Evolutionary conservation across 1,284 basidiomycete genomes (phyloP), one percentile per base, ranked within the genome.

Genomic region (Cystobasidium sp.): DNA sequence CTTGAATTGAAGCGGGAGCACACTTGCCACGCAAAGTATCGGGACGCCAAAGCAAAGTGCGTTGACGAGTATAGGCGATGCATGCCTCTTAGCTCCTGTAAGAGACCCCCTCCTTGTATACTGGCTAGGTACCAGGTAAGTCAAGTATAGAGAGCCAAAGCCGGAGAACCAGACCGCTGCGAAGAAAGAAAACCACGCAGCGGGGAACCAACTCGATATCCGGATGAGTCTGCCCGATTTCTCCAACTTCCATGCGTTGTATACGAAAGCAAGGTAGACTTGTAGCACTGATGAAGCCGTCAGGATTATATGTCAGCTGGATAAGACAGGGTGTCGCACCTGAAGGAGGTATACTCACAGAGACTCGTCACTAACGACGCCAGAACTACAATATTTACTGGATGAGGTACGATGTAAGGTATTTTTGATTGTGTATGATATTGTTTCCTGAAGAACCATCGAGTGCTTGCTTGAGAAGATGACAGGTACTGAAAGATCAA

Each of bases 401-500:
- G 70, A 66, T 73, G 70, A 14, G 70, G 70, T 3, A 73, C 70
- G 6, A 73, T 58, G 70, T 66, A 73, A n/a, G 70, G 70, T 14
- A 65, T 66, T 20, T 66, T 65, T 9, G 51, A 55, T 41, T 73
- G 70, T 10, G 52, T 55, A 41, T 73, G 70, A 31, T 73, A 66
- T 3, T 59, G 63, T 14, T n/a, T 51, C 20, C 63, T 16, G 62
- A 73, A 73, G n/a, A 73, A 58, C 70, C 70, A 73, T 43, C 47
- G 31, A 12, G 22, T 37, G 8, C 53, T 37, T 16, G 70, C 31
- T 52, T 65, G 52, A 9, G 49, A 46, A 12, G 22, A n/a, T 3
- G 18, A 20, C 5, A 62, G 41, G 24, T 39, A 66, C 22, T 73
- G 70, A 14, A 66, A 56, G 10, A 66, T 46, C 53, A 73, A 43